phyloP scores from a whole-genome alignment of 768 basidiomycete species.

The Lanmaoa pseudosensibilis region DNA sequence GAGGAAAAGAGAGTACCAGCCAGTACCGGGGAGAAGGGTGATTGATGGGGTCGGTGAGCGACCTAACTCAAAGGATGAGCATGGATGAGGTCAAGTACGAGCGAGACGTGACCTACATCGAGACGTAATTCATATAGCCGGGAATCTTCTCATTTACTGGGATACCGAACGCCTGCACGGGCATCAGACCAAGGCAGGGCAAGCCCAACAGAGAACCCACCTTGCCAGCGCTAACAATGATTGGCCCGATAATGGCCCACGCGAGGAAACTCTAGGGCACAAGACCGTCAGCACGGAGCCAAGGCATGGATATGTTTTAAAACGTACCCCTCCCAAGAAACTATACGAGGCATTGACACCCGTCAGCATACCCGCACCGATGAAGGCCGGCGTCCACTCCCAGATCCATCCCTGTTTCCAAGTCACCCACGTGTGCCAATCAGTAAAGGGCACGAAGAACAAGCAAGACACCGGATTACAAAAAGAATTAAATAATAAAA shows the following conservation, averaged over 20 bases:
- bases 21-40: slow-evolving; percentile 57
- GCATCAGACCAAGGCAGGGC: neutral
- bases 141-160: slow-evolving; percentile 9
- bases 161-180: slow-evolving; percentile 19
- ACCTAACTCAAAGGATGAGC: slow-evolving; percentile 20
- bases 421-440: slow-evolving; percentile 27
- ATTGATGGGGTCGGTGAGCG: slow-evolving; percentile 45
- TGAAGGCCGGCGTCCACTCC: slow-evolving; percentile 52
- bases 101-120: slow-evolving; percentile 9
- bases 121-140: slow-evolving; percentile 28
- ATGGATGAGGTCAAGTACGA: neutral
- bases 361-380: slow-evolving; percentile 58
- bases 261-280: slow-evolving; percentile 50
- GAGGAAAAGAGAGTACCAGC: slow-evolving; percentile 32
- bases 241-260: slow-evolving; percentile 62
- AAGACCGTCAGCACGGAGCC: neutral
- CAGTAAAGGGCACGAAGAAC: neutral
- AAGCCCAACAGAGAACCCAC: neutral
- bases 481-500: neutral
- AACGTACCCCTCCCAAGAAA: slow-evolving; percentile 45
- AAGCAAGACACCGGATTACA: neutral
- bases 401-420: slow-evolving; percentile 21
- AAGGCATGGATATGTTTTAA: neutral
- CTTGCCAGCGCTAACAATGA: slow-evolving; percentile 49
- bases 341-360: slow-evolving; percentile 58